These are phyloP conservation scores for Cucurbita maxima DNA, from an alignment of 306 rosid genomes.

Conservation along the genomic window DNA sequence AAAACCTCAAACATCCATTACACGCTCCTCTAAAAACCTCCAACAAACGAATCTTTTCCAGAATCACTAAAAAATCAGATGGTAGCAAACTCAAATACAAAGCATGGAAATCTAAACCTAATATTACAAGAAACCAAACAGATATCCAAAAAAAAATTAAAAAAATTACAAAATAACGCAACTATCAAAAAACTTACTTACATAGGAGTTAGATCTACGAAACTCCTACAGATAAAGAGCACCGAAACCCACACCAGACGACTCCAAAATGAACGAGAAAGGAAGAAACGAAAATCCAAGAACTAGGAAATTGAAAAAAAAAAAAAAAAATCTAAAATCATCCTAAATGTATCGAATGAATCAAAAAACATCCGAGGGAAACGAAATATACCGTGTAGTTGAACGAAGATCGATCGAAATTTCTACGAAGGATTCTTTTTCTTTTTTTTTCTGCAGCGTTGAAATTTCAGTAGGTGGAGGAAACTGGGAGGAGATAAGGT, in stretches of 20 bases:
- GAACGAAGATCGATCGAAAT: neutral
- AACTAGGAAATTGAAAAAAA: neutral
- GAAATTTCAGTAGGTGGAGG: constrained; percentile 7
- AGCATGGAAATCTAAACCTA: neutral
- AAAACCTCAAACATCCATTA: neutral
- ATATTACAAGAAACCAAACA: neutral
- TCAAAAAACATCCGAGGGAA: neutral
- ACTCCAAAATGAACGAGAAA: neutral
- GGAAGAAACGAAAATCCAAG: neutral
- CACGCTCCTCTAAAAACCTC: neutral
- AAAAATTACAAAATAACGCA: neutral
- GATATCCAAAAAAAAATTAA: neutral
- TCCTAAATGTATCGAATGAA: neutral
- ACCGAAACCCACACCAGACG: neutral
- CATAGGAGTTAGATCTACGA: neutral
- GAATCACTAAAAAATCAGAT: neutral
- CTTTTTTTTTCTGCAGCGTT: constrained; percentile 6
- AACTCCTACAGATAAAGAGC: neutral
- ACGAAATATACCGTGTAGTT: neutral
- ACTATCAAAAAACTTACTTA: neutral
- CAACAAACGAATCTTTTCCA: neutral
- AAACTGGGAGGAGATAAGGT: neutral
- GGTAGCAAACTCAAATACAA: neutral
- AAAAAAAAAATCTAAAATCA: neutral
- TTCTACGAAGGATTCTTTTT: neutral